phyloP scores from a whole-genome alignment of 2,329 filamentous ascomycete species.

The Pseudogymnoascus sp. region DNA sequence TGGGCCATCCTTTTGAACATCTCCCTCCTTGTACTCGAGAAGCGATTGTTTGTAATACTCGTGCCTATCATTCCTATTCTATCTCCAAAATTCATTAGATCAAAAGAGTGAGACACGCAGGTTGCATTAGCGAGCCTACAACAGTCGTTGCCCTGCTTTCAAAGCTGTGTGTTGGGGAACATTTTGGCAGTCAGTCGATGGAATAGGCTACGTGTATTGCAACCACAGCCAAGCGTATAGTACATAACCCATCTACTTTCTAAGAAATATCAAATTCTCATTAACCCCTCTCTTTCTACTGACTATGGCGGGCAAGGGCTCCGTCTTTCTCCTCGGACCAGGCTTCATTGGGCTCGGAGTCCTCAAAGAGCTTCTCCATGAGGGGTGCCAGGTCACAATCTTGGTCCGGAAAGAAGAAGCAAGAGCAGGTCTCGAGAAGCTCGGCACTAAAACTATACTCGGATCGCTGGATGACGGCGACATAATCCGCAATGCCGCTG shows the following conservation, averaged over 20 bases:
- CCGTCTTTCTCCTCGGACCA: conserved; percentile 37
- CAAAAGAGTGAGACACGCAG: background rate
- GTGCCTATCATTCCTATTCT: background rate
- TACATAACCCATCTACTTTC: background rate
- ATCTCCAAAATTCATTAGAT: background rate
- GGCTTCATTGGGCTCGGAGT: conserved; percentile 42
- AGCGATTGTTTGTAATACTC: background rate
- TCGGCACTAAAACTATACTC: conserved; percentile 32
- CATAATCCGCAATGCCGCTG: conserved; percentile 32
- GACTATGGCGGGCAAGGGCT: conserved; percentile 13
- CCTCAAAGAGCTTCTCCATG: conserved; percentile 35
- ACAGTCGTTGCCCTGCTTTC: background rate
- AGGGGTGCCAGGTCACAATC: conserved; percentile 36
- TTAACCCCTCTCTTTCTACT: background rate
- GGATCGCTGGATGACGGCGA: conserved; percentile 36
- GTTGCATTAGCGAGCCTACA: conserved; percentile 5
- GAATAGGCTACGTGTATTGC: background rate
- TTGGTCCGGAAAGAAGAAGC: conserved; percentile 35
- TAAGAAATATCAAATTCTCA: background rate
- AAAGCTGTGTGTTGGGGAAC: background rate
- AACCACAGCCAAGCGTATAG: background rate
- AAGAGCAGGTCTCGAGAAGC: conserved; percentile 30
- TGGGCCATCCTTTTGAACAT: background rate
- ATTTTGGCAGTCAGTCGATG: background rate
- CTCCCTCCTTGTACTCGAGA: background rate